Conservation (phyloP, 2,329 filamentous ascomycete genomes). For the Trichoderma koningiopsis region DNA sequence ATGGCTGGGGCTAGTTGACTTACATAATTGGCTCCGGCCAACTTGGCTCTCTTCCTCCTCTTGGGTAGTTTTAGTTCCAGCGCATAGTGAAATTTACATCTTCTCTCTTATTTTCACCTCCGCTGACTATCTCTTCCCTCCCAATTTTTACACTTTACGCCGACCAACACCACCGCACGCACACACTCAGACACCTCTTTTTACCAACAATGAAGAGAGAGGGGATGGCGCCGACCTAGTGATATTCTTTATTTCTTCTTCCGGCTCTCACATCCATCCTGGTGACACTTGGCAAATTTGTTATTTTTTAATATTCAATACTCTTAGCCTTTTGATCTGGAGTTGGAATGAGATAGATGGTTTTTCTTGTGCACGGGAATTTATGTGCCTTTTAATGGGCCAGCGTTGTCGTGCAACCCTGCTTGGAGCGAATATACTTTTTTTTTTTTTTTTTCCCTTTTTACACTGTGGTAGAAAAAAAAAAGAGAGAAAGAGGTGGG, state of each 20-base stretch:
- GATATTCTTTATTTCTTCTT: slow-evolving; percentile 22
- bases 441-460: not conserved
- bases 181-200: not conserved
- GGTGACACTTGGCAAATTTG: slow-evolving; percentile 24
- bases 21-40: not conserved
- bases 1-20: not conserved
- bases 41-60: slow-evolving; percentile 1
- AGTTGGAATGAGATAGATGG: slow-evolving; percentile 27
- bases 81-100: not conserved
- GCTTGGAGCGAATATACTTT: slow-evolving; percentile 9
- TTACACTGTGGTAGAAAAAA: not conserved
- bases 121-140: slow-evolving; percentile 18
- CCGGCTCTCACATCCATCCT: slow-evolving; percentile 21
- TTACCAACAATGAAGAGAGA: not conserved
- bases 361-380: slow-evolving; percentile 7
- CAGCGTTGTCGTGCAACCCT: slow-evolving; percentile 22
- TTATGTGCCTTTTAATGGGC: slow-evolving; percentile 7
- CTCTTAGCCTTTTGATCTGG: slow-evolving; percentile 26
- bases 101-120: not conserved
- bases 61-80: slow-evolving; percentile 12
- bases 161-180: not conserved
- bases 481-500: slow-evolving; percentile 18
- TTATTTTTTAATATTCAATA: slow-evolving; percentile 27
- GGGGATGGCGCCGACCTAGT: slow-evolving; percentile 24
- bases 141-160: slow-evolving; percentile 17